Evolutionary conservation across 768 basidiomycete genomes (phyloP), one percentile per base, ranked within the genome.

Genomic region (Russula sp.): DNA sequence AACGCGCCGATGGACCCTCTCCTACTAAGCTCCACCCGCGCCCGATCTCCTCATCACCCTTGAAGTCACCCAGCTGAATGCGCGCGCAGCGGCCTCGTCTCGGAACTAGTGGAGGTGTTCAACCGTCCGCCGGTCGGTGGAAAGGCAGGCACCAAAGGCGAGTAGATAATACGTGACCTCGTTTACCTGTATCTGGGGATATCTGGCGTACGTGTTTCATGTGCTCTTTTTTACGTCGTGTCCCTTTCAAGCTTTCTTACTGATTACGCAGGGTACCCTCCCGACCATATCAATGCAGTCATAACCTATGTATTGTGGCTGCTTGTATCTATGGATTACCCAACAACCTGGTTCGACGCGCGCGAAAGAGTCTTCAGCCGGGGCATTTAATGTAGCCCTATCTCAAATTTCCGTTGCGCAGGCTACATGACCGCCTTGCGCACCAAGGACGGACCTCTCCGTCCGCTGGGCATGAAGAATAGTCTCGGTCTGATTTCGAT

Each of bases 231-330:
- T 24, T n/a, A n/a, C n/a, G n/a, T 54, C 32, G 50, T n/a, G 58
- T 58, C 11, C 8, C 11, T 30, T 66, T 32, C 40, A 57, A 44
- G 42, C 20, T 22, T 46, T 53, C 57, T 46, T 57, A 48, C 52
- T 46, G 30, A 30, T 46, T 22, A 9, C 34, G 24, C 64, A 90
- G 87, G 90, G 58, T 92, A 91, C 72, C 89, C 90, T 1, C 88
- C 90, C 42, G 88, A 91, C 67, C 89, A 93, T 63, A 90, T 92
- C 76, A 92, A 94, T 71, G 90, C 91, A 3, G 90, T 91, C n/a
- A 77, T 94, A 56, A 90, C 88, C n/a, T n/a, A n/a, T n/a, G n/a
- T n/a, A n/a, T n/a, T n/a, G n/a, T n/a, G n/a, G n/a, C n/a, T n/a
- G n/a, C n/a, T n/a, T n/a, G n/a, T n/a, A n/a, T n/a, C n/a, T n/a